A percentile compares a stretch with the other conserved stretches of the same genome.
These are phyloP conservation scores for Helicocarpus griseus DNA, from an alignment of 2,329 filamentous ascomycete species.

Conservation along the genomic window DNA sequence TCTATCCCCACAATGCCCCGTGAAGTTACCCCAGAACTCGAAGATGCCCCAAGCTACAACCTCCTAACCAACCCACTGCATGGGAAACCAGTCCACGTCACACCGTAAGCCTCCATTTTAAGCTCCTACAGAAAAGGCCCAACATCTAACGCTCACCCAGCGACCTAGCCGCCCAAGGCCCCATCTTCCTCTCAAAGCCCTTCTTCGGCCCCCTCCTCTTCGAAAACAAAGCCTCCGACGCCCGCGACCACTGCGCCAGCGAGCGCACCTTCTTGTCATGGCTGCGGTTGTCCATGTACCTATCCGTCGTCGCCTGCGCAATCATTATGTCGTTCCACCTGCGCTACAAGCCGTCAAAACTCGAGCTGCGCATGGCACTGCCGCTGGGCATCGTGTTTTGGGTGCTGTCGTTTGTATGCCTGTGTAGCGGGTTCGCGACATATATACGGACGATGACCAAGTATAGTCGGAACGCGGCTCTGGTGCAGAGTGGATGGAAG, in stretches of 20 bases:
- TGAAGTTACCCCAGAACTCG: constrained; percentile 10
- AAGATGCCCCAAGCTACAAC: constrained; percentile 31
- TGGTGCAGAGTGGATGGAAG: constrained; percentile 90
- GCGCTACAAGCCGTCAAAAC: constrained; percentile 55
- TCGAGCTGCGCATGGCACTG: constrained; percentile 68
- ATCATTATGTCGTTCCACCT: constrained; percentile 92
- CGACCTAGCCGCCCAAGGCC: constrained; percentile 22
- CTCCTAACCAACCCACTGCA: constrained; percentile 44
- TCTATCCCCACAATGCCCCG: constrained; percentile 17
- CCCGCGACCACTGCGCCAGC: constrained; percentile 56
- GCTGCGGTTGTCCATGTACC: constrained; percentile 79
- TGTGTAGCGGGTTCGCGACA: constrained; percentile 69
- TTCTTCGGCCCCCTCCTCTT: constrained; percentile 53
- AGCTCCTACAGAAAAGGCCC: no score
- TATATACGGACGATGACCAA: constrained; percentile 77
- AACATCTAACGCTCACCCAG: constrained; percentile 13
- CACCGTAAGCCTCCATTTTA: constrained; percentile 30
- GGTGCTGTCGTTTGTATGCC: constrained; percentile 65
- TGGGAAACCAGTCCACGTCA: constrained; percentile 40
- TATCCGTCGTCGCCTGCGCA: constrained; percentile 79
- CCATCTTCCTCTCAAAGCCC: constrained; percentile 45
- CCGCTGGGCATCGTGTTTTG: constrained; percentile 86
- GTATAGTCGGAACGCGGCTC: constrained; percentile 66
- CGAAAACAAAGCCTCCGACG: constrained; percentile 57
- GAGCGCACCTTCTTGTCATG: constrained; percentile 78